Base-by-base conservation (phyloP, 768 basidiomycete species). In the Mycena maculata region DNA sequence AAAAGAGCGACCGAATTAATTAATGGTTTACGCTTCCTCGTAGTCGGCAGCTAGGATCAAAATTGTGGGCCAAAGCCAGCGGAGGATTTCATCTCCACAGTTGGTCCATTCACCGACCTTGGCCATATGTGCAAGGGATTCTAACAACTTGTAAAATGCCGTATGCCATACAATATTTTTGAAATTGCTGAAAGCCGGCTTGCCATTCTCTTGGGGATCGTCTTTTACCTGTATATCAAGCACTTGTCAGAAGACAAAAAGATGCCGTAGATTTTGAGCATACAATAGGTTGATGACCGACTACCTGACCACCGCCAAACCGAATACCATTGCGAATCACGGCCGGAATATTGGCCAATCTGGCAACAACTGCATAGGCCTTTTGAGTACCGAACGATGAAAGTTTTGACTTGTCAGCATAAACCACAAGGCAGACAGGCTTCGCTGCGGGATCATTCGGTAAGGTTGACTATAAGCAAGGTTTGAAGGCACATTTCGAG, bases 1-100 rank as follows among this genome's bases (percentile, higher is more conserved):
- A 33, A 33, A 4, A 11, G 7, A 22, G 30, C 9, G 15, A 57
- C 16, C 20, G 23, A 27, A 30, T 36, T 44, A 60, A 30, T n/a
- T 18, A 52, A 50, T n/a, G n/a, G 74, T 79, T 15, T 76, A 85
- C 84, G 81, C 78, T 73, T 86, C 83, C 67, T 85, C 79, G 55
- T 83, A 85, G 63, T 86, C 82, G 4, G 79, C 78, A 7, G 78
- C 81, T 4, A 83, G 65, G 10, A 84, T 81, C 0, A 82, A 28
- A 39, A 85, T 74, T 11, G 78, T 33, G 1, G 81, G 82, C 31
- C 75, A 85, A 1, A 86, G 47, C 13, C 48, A 67, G 0, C 73
- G 76, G 6, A 27, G 4, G 8, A 79, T 65, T 4, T 68, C 67
- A 66, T 81, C 74, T 9, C 76, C 76, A 65, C 77, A 82, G 12